phyloP scores from a whole-genome alignment of 1,284 basidiomycete species.

The Trichosporon asahii region DNA sequence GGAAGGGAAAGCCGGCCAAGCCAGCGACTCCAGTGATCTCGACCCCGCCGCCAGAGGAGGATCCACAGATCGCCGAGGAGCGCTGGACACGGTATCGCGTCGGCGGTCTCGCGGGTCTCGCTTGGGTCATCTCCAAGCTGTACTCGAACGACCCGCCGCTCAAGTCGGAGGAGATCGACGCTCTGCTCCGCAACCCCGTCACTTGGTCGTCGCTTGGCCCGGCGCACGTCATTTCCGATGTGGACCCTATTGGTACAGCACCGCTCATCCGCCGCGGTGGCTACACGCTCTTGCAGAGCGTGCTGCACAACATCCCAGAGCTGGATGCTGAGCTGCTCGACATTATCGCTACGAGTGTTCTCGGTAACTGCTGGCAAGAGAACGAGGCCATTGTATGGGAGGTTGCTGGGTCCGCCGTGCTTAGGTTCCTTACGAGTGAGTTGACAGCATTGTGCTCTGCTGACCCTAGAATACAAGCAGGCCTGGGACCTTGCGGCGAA shows the following conservation, averaged over 20 bases:
- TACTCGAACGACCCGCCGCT: constrained; percentile 21
- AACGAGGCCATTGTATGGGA: constrained; percentile 64
- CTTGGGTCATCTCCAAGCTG: constrained; percentile 54
- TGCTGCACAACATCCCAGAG: constrained; percentile 14
- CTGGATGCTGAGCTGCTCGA: constrained; percentile 35
- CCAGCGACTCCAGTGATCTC: constrained; percentile 18
- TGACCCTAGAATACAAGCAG: constrained; percentile 56
- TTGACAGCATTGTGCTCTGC: constrained; percentile 52
- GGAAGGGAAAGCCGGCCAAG: constrained; percentile 17
- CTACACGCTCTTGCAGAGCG: constrained; percentile 34
- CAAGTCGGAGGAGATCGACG: constrained; percentile 30
- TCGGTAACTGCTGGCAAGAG: constrained; percentile 75
- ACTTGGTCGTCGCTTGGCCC: constrained; percentile 43
- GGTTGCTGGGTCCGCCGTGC: constrained; percentile 65
- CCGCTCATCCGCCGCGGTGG: constrained; percentile 45
- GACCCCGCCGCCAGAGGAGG: constrained; percentile 29
- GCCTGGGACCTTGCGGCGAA: constrained; percentile 59
- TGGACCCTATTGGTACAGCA: constrained; percentile 27
- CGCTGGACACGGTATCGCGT: constrained; percentile 67
- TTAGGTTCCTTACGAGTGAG: constrained; percentile 62
- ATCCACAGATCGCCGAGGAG: constrained; percentile 57
- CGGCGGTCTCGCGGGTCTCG: constrained; percentile 66
- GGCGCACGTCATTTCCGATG: constrained; percentile 11
- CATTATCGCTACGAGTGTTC: constrained; percentile 59
- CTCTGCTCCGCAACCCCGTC: constrained; percentile 35